A percentile compares a stretch with the other conserved stretches of the same genome.
Conservation (phyloP, 331 rosid species). For the Pyrus hybrid region DNA sequence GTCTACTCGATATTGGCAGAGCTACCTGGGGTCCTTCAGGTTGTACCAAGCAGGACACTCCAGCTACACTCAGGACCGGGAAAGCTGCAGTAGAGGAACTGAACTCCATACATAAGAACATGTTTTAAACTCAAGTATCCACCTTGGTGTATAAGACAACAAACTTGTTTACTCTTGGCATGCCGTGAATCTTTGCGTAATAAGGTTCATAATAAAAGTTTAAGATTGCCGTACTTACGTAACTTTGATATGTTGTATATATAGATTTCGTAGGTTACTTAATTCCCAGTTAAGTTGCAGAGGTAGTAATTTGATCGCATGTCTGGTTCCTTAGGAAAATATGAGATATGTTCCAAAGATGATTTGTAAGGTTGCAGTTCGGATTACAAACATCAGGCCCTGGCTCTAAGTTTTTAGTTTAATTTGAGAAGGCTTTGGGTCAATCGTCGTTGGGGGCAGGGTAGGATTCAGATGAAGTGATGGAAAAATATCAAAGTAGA, state of each 20-base stretch:
- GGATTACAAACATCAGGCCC: too few relatives aligned
- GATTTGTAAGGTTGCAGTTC: background rate
- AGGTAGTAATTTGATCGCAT: background rate
- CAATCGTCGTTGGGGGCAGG: background rate
- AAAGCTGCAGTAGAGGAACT: constrained; percentile 16
- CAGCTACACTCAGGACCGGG: constrained; percentile 62
- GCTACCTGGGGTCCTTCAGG: constrained; percentile 93
- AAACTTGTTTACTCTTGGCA: background rate
- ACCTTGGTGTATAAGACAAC: constrained; percentile 18
- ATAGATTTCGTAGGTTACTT: background rate
- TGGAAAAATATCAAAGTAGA: background rate
- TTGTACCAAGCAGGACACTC: constrained; percentile 59
- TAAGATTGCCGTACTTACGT: background rate
- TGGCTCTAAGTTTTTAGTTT: too few relatives aligned
- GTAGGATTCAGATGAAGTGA: background rate
- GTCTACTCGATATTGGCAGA: constrained; percentile 29
- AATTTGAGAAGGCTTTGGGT: background rate
- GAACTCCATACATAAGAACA: background rate
- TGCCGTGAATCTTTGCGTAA: background rate
- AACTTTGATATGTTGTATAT: background rate
- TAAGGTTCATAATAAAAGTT: background rate
- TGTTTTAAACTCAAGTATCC: background rate
- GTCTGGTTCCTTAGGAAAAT: background rate
- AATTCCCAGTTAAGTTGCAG: background rate
- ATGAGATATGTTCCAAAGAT: background rate